Evolutionary conservation across 495 filamentous ascomycete genomes (phyloP).

Genomic region (Massariosphaeria phaeospora): DNA sequence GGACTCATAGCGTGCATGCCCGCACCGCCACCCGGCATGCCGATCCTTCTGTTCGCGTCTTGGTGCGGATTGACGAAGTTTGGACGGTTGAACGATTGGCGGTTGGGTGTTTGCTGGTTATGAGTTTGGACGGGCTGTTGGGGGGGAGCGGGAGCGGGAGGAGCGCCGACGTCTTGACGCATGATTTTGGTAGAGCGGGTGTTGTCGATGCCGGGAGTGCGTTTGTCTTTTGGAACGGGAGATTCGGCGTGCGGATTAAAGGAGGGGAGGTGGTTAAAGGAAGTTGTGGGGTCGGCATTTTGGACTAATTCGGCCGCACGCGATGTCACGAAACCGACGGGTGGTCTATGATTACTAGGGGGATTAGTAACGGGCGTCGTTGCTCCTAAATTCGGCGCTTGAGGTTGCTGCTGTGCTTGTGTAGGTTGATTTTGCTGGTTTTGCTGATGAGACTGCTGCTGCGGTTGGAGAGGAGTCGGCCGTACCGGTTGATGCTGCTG

Average conservation of each 20-base stretch:
- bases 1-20: too few relatives aligned
- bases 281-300: slow-evolving; percentile 31
- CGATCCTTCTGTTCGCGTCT: slow-evolving; percentile 65
- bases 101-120: slow-evolving; percentile 4
- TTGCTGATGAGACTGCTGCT: neutral
- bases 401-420: neutral
- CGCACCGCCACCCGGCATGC: slow-evolving; percentile 56
- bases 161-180: slow-evolving; percentile 44
- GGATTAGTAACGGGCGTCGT: slow-evolving; percentile 16
- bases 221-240: slow-evolving; percentile 66
- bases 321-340: slow-evolving; percentile 71
- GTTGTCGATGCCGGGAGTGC: slow-evolving; percentile 86
- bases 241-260: slow-evolving; percentile 83
- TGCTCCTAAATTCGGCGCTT: neutral
- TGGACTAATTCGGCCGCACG: slow-evolving; percentile 53
- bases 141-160: slow-evolving; percentile 9
- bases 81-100: slow-evolving; percentile 35
- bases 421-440: neutral
- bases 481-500: slow-evolving; percentile 10
- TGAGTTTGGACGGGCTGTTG: neutral
- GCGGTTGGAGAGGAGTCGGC: slow-evolving; percentile 9
- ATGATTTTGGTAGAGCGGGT: slow-evolving; percentile 62
- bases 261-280: slow-evolving; percentile 48
- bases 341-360: slow-evolving; percentile 11
- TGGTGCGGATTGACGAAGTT: slow-evolving; percentile 68